A percentile compares a stretch with the other conserved stretches of the same genome.
Evolutionary conservation across 768 basidiomycete species (phyloP).

Genomic region (Pleurotus djamor): DNA sequence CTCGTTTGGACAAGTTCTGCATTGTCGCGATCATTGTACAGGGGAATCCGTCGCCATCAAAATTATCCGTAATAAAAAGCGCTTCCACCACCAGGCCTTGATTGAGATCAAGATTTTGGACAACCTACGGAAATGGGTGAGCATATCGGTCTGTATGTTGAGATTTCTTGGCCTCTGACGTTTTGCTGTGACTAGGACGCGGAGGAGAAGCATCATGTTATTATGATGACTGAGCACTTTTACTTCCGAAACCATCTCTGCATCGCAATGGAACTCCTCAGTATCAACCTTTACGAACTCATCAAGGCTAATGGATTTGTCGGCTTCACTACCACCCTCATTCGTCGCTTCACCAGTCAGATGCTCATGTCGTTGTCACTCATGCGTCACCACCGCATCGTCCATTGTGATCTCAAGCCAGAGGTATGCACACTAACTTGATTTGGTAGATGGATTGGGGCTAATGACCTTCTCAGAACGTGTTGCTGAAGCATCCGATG

Average conservation of each 20-base stretch:
- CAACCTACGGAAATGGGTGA: slow-evolving; percentile 94
- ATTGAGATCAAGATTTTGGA: slow-evolving; percentile 99
- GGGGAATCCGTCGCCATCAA: slow-evolving; percentile 98
- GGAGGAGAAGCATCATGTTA: slow-evolving; percentile 95
- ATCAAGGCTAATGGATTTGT: slow-evolving; percentile 99
- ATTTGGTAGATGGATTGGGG: neutral
- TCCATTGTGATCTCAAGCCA: slow-evolving; percentile 98
- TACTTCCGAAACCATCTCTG: slow-evolving; percentile 98
- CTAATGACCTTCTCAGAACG: slow-evolving; percentile 59
- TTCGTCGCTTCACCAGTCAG: slow-evolving; percentile 94
- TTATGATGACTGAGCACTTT: slow-evolving; percentile 98
- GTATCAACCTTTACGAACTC: slow-evolving; percentile 97
- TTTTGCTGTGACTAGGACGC: slow-evolving; percentile 60
- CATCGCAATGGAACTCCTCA: slow-evolving; percentile 96
- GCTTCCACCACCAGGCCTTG: slow-evolving; percentile 96
- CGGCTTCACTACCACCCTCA: slow-evolving; percentile 94
- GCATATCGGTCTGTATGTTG: slow-evolving; percentile 20
- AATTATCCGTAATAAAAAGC: slow-evolving; percentile 98
- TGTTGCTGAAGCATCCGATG: slow-evolving; percentile 89
- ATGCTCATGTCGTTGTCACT: slow-evolving; percentile 90
- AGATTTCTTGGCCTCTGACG: neutral
- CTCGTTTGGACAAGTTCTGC: slow-evolving; percentile 95
- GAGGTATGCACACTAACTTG: slow-evolving; percentile 48
- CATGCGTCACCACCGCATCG: slow-evolving; percentile 96
- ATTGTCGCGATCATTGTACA: slow-evolving; percentile 93